Evolutionary conservation across 139 green algal species (phyloP).

Genomic region (Chlamydomonas incerta): DNA sequence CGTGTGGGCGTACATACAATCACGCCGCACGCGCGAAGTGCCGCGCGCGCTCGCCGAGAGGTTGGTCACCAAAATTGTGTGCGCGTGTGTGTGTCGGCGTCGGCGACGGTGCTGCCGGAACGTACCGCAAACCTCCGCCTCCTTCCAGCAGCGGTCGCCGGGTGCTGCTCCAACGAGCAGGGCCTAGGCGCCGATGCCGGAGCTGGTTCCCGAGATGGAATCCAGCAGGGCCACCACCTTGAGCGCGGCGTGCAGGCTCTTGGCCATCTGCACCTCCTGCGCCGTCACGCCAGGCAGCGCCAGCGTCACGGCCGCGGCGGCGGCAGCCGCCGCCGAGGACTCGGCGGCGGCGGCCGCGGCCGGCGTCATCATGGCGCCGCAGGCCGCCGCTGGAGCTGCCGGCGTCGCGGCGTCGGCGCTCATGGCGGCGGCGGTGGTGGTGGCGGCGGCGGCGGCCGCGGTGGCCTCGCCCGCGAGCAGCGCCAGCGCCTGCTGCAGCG

Average conservation of each 20-base stretch:
- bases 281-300: neutral
- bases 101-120: no score
- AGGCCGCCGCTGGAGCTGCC: neutral
- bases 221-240: slow-evolving; percentile 37
- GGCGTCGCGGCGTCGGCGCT: no score
- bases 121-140: no score
- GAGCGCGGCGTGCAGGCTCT: slow-evolving; percentile 32
- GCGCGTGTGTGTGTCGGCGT: no score
- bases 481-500: slow-evolving; percentile 23
- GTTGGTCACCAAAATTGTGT: no score
- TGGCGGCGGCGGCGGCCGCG: neutral
- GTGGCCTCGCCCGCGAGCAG: neutral
- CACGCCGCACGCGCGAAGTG: no score
- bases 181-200: no score
- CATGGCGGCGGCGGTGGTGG: neutral
- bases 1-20: no score
- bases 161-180: no score
- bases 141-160: no score
- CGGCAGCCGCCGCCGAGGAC: neutral
- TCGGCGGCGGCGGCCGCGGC: neutral
- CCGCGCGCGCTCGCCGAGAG: no score
- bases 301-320: neutral
- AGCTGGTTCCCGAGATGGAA: neutral
- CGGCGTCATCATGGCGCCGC: no score
- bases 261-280: slow-evolving; percentile 24